Evolutionary conservation across 441 rosid genomes (phyloP).

Genomic region (Eutrema salsugineum): DNA sequence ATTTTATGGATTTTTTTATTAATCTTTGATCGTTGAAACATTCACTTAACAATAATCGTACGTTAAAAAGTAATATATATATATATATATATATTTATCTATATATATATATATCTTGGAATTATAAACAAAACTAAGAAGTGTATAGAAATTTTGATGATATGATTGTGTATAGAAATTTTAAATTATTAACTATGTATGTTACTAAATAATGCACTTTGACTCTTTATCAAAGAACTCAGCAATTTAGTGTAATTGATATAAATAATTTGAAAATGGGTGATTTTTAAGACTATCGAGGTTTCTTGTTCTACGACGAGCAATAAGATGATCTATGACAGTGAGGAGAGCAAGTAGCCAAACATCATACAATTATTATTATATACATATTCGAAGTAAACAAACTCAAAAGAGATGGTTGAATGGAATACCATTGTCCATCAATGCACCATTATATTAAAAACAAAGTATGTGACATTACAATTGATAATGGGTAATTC

Average conservation of each 20-base stretch:
- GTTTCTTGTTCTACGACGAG: neutral
- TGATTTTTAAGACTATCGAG: neutral
- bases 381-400: neutral
- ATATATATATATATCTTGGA: neutral
- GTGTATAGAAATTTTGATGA: neutral
- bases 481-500: neutral
- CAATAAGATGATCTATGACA: neutral
- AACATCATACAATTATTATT: neutral
- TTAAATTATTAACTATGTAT: neutral
- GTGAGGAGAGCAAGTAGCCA: neutral
- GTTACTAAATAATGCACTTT: neutral
- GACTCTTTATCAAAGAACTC: neutral
- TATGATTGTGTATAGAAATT: neutral
- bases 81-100: too few relatives aligned
- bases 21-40: too few relatives aligned
- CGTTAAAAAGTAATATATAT: too few relatives aligned
- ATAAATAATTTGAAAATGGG: neutral
- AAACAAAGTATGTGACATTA: neutral
- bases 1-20: too few relatives aligned
- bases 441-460: neutral
- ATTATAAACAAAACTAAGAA: neutral
- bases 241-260: neutral
- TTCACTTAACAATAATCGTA: too few relatives aligned
- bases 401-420: neutral
- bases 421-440: neutral